phyloP scores from a whole-genome alignment of 306 rosid genomes.

The Fragaria iinumae region DNA sequence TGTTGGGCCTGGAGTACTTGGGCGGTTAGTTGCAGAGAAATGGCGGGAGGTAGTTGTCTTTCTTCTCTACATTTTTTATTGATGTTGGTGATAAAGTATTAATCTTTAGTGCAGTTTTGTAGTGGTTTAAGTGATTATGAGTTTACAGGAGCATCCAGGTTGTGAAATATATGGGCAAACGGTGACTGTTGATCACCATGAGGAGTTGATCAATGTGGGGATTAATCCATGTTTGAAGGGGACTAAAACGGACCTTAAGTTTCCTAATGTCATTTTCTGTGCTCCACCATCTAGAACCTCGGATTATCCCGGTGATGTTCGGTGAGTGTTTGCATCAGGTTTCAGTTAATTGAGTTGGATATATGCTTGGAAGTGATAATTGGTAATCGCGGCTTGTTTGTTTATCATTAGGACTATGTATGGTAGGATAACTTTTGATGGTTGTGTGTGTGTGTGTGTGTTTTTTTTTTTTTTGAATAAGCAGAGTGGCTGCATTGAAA shows the following conservation, averaged over 20 bases:
- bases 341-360: neutral
- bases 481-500: conserved; percentile 62
- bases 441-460: conserved; percentile 18
- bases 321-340: conserved; percentile 40
- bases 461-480: conserved; percentile 12
- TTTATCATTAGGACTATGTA: neutral
- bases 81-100: neutral
- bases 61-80: neutral
- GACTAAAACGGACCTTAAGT: conserved; percentile 38
- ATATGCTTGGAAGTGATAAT: neutral
- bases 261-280: conserved; percentile 79
- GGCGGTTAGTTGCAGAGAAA: conserved; percentile 77
- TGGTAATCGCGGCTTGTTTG: neutral
- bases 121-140: neutral
- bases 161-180: conserved; percentile 86
- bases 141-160: conserved; percentile 62
- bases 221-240: conserved; percentile 75
- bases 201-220: conserved; percentile 65
- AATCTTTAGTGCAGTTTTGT: neutral
- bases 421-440: conserved; percentile 9
- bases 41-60: conserved; percentile 68
- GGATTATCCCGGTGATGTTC: conserved; percentile 72
- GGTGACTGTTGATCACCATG: conserved; percentile 67
- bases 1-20: conserved; percentile 95
- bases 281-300: conserved; percentile 79